Evolutionary conservation across 306 rosid genomes (phyloP).

Genomic region (Cucumis melo): DNA sequence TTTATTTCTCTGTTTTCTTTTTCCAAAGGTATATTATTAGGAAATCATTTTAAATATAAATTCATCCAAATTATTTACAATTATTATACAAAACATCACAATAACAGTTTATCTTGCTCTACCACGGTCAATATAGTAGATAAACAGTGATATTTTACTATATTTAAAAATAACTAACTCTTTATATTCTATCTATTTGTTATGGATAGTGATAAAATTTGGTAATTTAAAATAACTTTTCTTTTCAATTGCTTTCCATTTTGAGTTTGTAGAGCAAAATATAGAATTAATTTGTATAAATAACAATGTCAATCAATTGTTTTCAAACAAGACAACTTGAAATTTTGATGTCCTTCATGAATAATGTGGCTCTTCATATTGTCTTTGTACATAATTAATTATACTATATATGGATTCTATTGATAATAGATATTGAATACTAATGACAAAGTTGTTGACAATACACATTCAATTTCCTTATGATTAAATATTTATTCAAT

Average conservation of each 20-base stretch:
- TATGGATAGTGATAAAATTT: too few relatives aligned
- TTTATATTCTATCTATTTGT: too few relatives aligned
- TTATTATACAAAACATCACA: too few relatives aligned
- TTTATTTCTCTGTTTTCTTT: too few relatives aligned
- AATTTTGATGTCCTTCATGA: background rate
- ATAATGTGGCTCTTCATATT: background rate
- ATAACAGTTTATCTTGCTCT: too few relatives aligned
- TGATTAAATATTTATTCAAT: background rate
- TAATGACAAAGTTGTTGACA: background rate
- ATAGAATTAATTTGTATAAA: background rate
- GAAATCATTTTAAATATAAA: too few relatives aligned
- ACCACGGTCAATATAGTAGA: too few relatives aligned
- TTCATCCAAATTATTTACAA: too few relatives aligned
- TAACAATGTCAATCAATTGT: background rate
- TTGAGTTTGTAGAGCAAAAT: background rate
- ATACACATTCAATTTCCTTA: background rate
- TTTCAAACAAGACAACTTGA: too few relatives aligned
- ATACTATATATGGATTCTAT: background rate
- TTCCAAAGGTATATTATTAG: too few relatives aligned
- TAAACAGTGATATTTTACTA: too few relatives aligned
- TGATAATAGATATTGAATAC: background rate
- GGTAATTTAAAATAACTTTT: background rate
- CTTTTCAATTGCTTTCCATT: background rate
- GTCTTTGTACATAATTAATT: background rate
- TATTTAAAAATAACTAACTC: too few relatives aligned